A percentile compares a stretch with the other conserved stretches of the same genome.
Conservation (phyloP, 1,139 yeast species). For the Kurtzmaniella quercitrusa region DNA sequence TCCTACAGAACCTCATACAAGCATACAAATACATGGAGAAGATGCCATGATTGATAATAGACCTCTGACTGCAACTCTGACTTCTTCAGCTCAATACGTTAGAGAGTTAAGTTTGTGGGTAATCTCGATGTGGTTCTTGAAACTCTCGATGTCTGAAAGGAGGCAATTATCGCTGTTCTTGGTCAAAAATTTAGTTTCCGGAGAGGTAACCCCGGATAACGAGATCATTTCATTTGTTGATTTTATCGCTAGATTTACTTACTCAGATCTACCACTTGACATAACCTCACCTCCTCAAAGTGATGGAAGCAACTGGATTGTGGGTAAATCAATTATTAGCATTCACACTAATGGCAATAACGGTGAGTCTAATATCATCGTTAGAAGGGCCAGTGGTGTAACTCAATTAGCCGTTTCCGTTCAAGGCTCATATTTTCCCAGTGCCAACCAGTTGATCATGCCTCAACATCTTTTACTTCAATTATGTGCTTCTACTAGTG, state of each 20-base stretch:
- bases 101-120: constrained; percentile 64
- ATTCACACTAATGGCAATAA: constrained; percentile 48
- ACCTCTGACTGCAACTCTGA: constrained; percentile 48
- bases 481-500: constrained; percentile 10
- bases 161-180: constrained; percentile 59
- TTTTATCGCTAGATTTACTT: constrained; percentile 63
- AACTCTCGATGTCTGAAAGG: constrained; percentile 57
- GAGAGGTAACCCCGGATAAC: constrained; percentile 38
- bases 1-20: background rate
- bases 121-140: constrained; percentile 70
- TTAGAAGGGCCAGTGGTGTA: constrained; percentile 69
- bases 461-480: constrained; percentile 2
- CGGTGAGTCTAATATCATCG: constrained; percentile 51
- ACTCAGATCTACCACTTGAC: constrained; percentile 58
- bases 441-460: background rate
- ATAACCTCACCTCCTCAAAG: constrained; percentile 26
- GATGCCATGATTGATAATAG: constrained; percentile 39
- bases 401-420: constrained; percentile 44
- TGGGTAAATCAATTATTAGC: constrained; percentile 56
- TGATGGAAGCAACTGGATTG: constrained; percentile 48
- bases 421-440: constrained; percentile 23
- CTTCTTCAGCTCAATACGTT: constrained; percentile 54
- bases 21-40: constrained; percentile 34
- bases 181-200: constrained; percentile 50
- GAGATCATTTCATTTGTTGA: constrained; percentile 66